Evolutionary conservation across 2,329 filamentous ascomycete genomes (phyloP), one percentile per base, ranked within the genome.

Genomic region (Beauveria rudraprayagi): DNA sequence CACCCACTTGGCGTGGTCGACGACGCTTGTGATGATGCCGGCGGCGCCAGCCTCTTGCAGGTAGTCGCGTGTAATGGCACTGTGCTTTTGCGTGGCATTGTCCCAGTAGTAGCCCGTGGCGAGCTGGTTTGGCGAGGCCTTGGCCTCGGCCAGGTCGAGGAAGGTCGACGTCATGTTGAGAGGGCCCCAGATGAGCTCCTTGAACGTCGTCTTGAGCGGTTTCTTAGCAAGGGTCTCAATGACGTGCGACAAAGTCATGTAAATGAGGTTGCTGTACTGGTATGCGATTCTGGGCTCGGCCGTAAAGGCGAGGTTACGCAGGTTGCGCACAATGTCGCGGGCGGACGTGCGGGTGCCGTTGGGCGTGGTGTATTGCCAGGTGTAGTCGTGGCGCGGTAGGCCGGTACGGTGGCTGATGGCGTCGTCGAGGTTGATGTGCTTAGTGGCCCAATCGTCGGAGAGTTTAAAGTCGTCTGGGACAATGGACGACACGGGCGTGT

Each of bases 261-360:
- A 81, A 73, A 80, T 78, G 54, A 76, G 70, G 65, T 81, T 80
- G 64, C 69, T 74, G 64, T 81, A 81, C 61, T 76, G 72, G 56
- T 68, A 80, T 44, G 62, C 70, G 0, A 71, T 70, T 3, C 80
- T 71, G 4, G 77, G 52, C 16, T 78, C 76, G 5, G 69, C 67
- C 0, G 71, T 72, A 63, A 78, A 63, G 3, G 75, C 72, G 30
- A 83, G 68, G 61, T 78, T 63, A 1, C 78, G 71, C 16, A 80
- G 66, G 11, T 70, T 72, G 30, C 75, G 67, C 9, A 75, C 72
- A 1, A 74, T 61, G 1, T 72, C 73, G 8, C 34, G 37, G 17
- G 54, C 2, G 10, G 46, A 28, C 10, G 47, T 50, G 28, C 5
- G 46, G 5, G 19, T 19, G 5, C 72, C 72, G 47, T 77, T 67